Evolutionary conservation across 106 monocot genomes (phyloP).

Genomic region (Acanthochlamys bracteata): DNA sequence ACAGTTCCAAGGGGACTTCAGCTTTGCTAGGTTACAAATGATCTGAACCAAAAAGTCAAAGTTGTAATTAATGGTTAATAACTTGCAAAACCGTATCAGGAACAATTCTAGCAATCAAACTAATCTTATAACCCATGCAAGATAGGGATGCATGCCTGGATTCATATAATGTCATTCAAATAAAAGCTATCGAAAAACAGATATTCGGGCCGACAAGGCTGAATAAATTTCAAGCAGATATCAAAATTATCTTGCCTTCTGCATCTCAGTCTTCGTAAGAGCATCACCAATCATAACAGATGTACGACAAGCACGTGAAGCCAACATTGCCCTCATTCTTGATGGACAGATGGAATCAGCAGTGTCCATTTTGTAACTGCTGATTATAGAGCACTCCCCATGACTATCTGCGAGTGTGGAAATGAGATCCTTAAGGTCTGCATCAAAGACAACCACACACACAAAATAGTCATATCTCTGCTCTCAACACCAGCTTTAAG

Average conservation of each 20-base stretch:
- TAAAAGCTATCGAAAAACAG: not conserved
- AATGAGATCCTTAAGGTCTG: slow-evolving; percentile 95
- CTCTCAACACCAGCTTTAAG: not conserved
- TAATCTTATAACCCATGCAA: too few relatives aligned
- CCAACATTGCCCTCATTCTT: slow-evolving; percentile 91
- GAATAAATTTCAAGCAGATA: not conserved
- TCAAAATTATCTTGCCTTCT: slow-evolving; percentile 43
- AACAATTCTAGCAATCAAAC: not conserved
- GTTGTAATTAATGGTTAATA: not conserved
- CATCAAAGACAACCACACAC: not conserved
- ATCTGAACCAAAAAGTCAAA: slow-evolving; percentile 31
- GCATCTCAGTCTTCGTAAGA: slow-evolving; percentile 78
- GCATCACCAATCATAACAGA: slow-evolving; percentile 89
- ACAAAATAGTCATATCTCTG: not conserved
- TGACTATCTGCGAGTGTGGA: slow-evolving; percentile 68
- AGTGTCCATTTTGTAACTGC: slow-evolving; percentile 74
- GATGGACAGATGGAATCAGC: slow-evolving; percentile 94
- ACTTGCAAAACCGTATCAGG: not conserved
- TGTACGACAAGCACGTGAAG: slow-evolving; percentile 88
- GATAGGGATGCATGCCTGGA: too few relatives aligned
- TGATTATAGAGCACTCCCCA: slow-evolving; percentile 69
- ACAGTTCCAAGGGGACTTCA: slow-evolving; percentile 98
- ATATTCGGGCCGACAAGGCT: not conserved
- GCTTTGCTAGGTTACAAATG: slow-evolving; percentile 53
- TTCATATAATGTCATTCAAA: not conserved